Evolutionary conservation across 129 eudicot species (phyloP), one percentile per base, ranked within the genome.

Genomic region (Chrysanthemum lavandulifolium): DNA sequence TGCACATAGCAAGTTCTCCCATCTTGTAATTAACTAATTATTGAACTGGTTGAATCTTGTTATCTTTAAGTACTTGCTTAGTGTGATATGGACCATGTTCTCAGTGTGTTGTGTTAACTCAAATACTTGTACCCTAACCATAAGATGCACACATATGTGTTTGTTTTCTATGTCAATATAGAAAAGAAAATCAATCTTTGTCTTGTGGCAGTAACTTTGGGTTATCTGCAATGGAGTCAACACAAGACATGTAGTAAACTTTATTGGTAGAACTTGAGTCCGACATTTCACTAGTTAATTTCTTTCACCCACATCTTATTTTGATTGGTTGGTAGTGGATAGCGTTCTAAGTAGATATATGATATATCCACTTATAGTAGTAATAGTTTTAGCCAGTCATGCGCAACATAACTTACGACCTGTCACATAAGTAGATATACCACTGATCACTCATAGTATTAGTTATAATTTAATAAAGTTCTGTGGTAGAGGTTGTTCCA

Each of bases 211-310:
- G 10, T 40, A 40, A 40, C 10, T 40, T 40, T 40, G 47, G 47
- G 47, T 40, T 40, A 40, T 40, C 10, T 40, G 47, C 47, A 40
- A 40, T 40, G 47, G 2, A 40, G 47, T 40, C 47, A 40, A 7
- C 10, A 40, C 47, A 40, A 40, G 47, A 40, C 47, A 40, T 40
- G 47, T 8, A 72, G 23, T 60, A 5, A 56, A 55, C 52, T 58
- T 72, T 72, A 13, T 47, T 73, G 48, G 69, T 48, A 47, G 60
- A 73, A 60, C 29, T 19, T 16, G 33, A 61, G 69, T 48, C 23
- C 18, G 10, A 29, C 15, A 59, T 43, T 14, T 60, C 12, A 60
- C 47, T 61, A 61, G 69, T 48, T 5, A 56, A 49, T 73, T 61
- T 62, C 43, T 43, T 72, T 21, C 14, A 45, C 16, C 27, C 33